Conservation (phyloP, 768 basidiomycete genomes). For the Suillus clintonianus region DNA sequence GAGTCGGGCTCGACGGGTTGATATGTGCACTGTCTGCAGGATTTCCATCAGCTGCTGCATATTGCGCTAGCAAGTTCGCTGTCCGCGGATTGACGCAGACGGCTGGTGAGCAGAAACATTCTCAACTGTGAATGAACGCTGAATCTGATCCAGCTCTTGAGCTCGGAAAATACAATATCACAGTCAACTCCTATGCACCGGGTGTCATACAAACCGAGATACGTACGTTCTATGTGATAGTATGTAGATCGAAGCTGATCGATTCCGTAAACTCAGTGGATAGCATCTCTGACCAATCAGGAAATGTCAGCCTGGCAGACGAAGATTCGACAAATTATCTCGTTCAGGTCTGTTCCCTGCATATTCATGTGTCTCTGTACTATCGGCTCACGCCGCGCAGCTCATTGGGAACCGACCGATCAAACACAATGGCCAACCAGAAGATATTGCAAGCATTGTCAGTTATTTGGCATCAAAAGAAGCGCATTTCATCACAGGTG, state of each 20-base stretch:
- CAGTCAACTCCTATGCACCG: slow-evolving; percentile 42
- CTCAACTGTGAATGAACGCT: background rate
- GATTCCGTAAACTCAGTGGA: background rate
- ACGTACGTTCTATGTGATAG: slow-evolving; percentile 7
- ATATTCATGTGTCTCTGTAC: background rate
- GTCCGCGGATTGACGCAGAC: slow-evolving; percentile 24
- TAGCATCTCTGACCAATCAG: background rate
- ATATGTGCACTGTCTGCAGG: slow-evolving; percentile 4
- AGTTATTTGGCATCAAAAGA: slow-evolving; percentile 28
- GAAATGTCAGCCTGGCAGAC: background rate
- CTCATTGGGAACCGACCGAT: slow-evolving; percentile 12
- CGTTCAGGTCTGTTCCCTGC: background rate
- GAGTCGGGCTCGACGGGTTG: background rate
- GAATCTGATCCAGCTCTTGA: slow-evolving; percentile 31
- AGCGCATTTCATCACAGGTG: slow-evolving; percentile 28
- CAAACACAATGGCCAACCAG: slow-evolving; percentile 8
- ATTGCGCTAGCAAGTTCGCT: slow-evolving; percentile 21
- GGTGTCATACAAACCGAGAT: slow-evolving; percentile 12
- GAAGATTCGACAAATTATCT: slow-evolving; percentile 1
- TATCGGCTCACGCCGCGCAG: slow-evolving; percentile 15
- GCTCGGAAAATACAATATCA: slow-evolving; percentile 39
- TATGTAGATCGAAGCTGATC: background rate
- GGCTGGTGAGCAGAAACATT: slow-evolving; percentile 19
- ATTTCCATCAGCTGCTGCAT: slow-evolving; percentile 9
- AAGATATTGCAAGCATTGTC: slow-evolving; percentile 27